Percentiles rank a stretch among this genome's conserved stretches.
These are phyloP conservation scores for Aphanomyces euteiches DNA, from an alignment of 352 stramenopile species.

Conservation along the genomic window DNA sequence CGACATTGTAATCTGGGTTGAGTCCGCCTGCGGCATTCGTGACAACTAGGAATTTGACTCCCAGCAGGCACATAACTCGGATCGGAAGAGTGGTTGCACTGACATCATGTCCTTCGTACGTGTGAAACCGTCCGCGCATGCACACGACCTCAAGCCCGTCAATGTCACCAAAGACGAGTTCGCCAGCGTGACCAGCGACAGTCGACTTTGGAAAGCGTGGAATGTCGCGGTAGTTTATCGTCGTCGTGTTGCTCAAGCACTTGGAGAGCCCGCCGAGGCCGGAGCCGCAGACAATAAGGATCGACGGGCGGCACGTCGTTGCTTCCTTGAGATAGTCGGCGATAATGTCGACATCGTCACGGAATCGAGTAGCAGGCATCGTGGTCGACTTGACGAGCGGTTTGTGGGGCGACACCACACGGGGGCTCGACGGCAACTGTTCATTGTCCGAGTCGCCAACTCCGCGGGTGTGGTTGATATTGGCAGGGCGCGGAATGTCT, in stretches of 20 bases:
- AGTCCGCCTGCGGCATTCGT: constrained; percentile 96
- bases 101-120: constrained; percentile 96
- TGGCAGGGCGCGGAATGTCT: constrained; percentile 6
- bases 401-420: constrained; percentile 9
- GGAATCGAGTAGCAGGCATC: background rate
- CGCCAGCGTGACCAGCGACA: constrained; percentile 91
- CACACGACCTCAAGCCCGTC: constrained; percentile 83
- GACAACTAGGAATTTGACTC: constrained; percentile 93
- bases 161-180: constrained; percentile 95
- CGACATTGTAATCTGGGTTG: constrained; percentile 92
- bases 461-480: constrained; percentile 15
- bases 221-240: constrained; percentile 92
- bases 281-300: constrained; percentile 92
- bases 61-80: constrained; percentile 92
- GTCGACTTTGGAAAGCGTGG: constrained; percentile 91
- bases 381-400: constrained; percentile 11
- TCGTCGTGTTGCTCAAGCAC: constrained; percentile 80
- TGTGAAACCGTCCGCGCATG: constrained; percentile 96
- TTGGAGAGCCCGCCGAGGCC: constrained; percentile 91
- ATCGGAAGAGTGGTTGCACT: constrained; percentile 93
- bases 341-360: constrained; percentile 76
- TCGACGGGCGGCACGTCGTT: constrained; percentile 51
- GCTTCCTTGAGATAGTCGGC: constrained; percentile 58
- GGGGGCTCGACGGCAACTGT: constrained; percentile 7
- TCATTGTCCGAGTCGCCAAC: constrained; percentile 3